Conservation (phyloP, 139 green algal genomes). For the Tetradesmus lagerheimii region DNA sequence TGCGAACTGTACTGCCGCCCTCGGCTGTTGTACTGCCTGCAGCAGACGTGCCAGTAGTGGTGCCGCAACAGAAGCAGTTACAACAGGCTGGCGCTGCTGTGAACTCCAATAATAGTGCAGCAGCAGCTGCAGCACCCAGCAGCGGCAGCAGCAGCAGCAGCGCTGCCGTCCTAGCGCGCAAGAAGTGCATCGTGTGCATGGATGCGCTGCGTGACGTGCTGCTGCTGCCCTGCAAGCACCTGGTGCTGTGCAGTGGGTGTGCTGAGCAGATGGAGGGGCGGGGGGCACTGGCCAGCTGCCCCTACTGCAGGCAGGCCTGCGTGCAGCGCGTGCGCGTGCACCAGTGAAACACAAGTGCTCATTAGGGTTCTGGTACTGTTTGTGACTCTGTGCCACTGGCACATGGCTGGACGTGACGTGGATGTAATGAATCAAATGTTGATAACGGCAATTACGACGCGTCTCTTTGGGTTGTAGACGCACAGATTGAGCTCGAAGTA, state of each 20-base stretch:
- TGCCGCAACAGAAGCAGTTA: neutral
- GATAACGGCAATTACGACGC: too few species aligned
- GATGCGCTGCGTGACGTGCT: neutral
- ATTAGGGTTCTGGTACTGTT: too few species aligned
- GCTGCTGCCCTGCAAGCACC: constrained; percentile 33
- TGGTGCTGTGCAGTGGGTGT: constrained; percentile 18
- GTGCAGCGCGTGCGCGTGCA: neutral
- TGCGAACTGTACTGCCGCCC: too few species aligned
- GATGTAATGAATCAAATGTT: too few species aligned
- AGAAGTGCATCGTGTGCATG: neutral
- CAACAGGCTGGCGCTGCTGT: neutral
- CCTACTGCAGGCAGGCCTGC: neutral
- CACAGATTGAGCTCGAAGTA: too few species aligned
- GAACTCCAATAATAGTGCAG: neutral
- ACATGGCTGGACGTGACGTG: too few species aligned
- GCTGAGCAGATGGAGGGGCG: neutral
- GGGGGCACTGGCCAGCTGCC: constrained; percentile 4
- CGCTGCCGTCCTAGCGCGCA: neutral
- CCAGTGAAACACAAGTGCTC: neutral
- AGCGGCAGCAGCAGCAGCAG: neutral
- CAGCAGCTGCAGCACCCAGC: neutral
- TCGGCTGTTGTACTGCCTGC: too few species aligned
- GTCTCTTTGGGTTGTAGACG: too few species aligned
- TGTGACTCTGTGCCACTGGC: too few species aligned
- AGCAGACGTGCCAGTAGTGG: neutral